These are phyloP conservation scores for Brachypodium distachyon DNA, from an alignment of 202 grass and related monocot genomes.

Conservation along the genomic window DNA sequence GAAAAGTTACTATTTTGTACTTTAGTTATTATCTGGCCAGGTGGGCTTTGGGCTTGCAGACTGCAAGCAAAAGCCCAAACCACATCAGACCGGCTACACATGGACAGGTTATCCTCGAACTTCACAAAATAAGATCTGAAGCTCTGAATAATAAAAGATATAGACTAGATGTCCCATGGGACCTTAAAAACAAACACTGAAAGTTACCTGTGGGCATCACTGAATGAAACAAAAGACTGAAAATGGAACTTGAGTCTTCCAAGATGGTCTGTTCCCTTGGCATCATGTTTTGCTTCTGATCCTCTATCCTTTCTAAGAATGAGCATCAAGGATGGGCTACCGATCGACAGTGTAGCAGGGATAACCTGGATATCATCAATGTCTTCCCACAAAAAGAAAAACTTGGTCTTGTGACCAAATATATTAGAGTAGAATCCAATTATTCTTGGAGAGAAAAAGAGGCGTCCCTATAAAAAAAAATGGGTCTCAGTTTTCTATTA, in stretches of 20 bases:
- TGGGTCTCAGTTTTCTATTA: background rate
- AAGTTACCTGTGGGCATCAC: constrained; percentile 57
- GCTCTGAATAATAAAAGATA: background rate
- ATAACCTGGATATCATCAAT: constrained; percentile 71
- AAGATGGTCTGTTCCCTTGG: constrained; percentile 49
- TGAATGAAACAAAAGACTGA: constrained; percentile 80
- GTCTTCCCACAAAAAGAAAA: constrained; percentile 80
- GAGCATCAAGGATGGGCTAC: constrained; percentile 60
- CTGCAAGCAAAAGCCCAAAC: background rate
- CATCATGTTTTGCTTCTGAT: constrained; percentile 58
- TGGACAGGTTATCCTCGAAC: background rate
- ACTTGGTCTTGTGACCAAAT: constrained; percentile 82
- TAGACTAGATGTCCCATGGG: background rate
- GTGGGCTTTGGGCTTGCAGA: background rate
- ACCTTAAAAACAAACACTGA: background rate
- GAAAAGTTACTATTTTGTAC: background rate
- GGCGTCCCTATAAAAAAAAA: constrained; percentile 38
- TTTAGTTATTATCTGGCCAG: background rate
- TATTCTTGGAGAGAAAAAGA: constrained; percentile 78
- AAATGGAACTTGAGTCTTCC: constrained; percentile 73
- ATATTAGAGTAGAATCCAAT: constrained; percentile 80
- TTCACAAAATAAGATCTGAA: background rate
- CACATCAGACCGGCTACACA: background rate
- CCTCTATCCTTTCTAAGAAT: constrained; percentile 49
- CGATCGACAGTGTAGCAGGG: constrained; percentile 51